Evolutionary conservation across 2,329 filamentous ascomycete genomes (phyloP).

Genomic region (Cercospora zeina): DNA sequence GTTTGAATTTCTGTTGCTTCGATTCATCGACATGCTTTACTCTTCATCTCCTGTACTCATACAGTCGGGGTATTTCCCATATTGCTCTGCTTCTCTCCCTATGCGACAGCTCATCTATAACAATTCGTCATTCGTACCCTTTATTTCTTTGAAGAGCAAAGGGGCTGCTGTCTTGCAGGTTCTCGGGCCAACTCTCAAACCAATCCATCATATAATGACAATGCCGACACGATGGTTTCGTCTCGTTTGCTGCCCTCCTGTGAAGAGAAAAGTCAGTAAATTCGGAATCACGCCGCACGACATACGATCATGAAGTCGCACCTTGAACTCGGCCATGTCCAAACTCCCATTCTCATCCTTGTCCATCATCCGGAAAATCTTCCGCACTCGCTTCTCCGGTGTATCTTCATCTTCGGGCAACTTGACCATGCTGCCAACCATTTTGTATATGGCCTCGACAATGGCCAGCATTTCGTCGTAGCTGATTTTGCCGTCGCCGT

Average conservation of each 20-base stretch:
- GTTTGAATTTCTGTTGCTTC: neutral
- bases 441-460: conserved; percentile 99
- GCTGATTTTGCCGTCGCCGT: conserved; percentile 97
- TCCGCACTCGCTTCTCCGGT: conserved; percentile 93
- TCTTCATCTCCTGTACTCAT: neutral
- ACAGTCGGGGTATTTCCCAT: neutral
- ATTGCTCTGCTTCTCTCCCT: neutral
- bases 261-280: conserved; percentile 21
- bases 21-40: neutral
- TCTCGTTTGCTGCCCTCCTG: conserved; percentile 93
- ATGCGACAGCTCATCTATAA: neutral
- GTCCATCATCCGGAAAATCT: conserved; percentile 99
- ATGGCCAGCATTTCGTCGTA: conserved; percentile 99
- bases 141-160: no score
- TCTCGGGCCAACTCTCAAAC: conserved; percentile 51
- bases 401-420: conserved; percentile 98
- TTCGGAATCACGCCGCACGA: neutral
- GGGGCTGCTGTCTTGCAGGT: neutral
- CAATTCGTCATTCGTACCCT: neutral
- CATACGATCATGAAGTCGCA: conserved; percentile 15
- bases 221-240: conserved; percentile 95
- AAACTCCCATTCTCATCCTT: conserved; percentile 98
- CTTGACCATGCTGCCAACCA: conserved; percentile 99
- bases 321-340: conserved; percentile 95
- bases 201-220: conserved; percentile 93